Evolutionary conservation across 176 grass and related monocot genomes (phyloP).

Genomic region (Luzula sylvatica): DNA sequence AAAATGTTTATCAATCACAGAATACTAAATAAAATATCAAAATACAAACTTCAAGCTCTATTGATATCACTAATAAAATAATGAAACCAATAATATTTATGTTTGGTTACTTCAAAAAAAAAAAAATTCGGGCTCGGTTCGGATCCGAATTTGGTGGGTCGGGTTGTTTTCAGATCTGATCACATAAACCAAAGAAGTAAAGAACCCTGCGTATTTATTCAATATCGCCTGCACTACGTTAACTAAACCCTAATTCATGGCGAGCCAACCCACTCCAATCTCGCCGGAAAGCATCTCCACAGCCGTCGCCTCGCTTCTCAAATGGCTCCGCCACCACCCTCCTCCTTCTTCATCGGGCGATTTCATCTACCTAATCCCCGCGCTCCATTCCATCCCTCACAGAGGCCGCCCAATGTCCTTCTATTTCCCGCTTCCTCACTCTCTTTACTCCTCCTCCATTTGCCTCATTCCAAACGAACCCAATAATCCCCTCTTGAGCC

Average conservation of each 20-base stretch:
- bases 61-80: too few species aligned
- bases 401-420: constrained; percentile 6
- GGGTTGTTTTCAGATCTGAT: too few species aligned
- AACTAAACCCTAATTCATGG: not conserved
- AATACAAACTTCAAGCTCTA: too few species aligned
- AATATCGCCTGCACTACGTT: not conserved
- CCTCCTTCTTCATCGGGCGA: not conserved
- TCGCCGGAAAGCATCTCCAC: constrained; percentile 5
- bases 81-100: too few species aligned
- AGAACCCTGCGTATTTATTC: too few species aligned
- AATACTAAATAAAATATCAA: too few species aligned
- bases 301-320: not conserved
- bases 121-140: too few species aligned
- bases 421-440: constrained; percentile 5
- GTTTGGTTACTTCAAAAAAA: too few species aligned
- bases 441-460: constrained; percentile 8
- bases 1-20: too few species aligned
- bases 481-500: not conserved
- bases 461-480: constrained; percentile 19
- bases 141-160: too few species aligned
- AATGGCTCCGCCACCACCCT: constrained; percentile 2
- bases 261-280: not conserved
- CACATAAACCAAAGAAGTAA: too few species aligned
- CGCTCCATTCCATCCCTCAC: constrained; percentile 13
- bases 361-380: constrained; percentile 22